phyloP scores from a whole-genome alignment of 2,329 filamentous ascomycete species.

The Colletotrichum tofieldiae region DNA sequence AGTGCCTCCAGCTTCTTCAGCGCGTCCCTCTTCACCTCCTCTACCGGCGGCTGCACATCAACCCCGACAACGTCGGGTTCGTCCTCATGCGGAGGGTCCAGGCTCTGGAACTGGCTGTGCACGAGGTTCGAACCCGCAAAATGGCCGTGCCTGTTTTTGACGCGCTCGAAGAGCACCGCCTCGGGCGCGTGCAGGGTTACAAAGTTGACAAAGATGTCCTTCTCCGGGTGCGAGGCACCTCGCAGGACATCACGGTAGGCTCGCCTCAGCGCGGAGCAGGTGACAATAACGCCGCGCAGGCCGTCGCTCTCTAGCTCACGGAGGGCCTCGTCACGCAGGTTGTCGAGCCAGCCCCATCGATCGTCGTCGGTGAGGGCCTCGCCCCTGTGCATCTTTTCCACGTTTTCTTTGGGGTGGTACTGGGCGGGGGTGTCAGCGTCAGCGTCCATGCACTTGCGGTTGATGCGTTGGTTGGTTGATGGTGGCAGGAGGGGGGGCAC shows the following conservation, averaged over 20 bases:
- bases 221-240: constrained; percentile 69
- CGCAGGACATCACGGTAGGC: constrained; percentile 82
- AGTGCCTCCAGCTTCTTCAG: constrained; percentile 44
- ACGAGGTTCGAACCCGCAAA: constrained; percentile 86
- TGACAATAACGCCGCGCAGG: constrained; percentile 76
- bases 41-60: constrained; percentile 60
- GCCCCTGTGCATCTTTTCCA: constrained; percentile 80
- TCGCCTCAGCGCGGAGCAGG: constrained; percentile 84
- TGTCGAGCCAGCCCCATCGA: constrained; percentile 83
- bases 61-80: constrained; percentile 70
- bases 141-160: constrained; percentile 75
- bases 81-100: constrained; percentile 75
- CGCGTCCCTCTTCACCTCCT: constrained; percentile 63
- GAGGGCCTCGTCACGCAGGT: constrained; percentile 67
- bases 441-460: constrained; percentile 28
- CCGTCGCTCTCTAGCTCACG: constrained; percentile 57
- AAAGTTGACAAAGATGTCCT: constrained; percentile 76
- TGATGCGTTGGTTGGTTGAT: neutral
- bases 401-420: constrained; percentile 76
- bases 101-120: constrained; percentile 76
- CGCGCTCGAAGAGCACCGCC: constrained; percentile 73
- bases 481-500: constrained; percentile 45
- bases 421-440: constrained; percentile 42
- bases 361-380: constrained; percentile 81
- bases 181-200: constrained; percentile 79